Conservation (phyloP, 495 filamentous ascomycete genomes). For the Daldinia caldariorum region DNA sequence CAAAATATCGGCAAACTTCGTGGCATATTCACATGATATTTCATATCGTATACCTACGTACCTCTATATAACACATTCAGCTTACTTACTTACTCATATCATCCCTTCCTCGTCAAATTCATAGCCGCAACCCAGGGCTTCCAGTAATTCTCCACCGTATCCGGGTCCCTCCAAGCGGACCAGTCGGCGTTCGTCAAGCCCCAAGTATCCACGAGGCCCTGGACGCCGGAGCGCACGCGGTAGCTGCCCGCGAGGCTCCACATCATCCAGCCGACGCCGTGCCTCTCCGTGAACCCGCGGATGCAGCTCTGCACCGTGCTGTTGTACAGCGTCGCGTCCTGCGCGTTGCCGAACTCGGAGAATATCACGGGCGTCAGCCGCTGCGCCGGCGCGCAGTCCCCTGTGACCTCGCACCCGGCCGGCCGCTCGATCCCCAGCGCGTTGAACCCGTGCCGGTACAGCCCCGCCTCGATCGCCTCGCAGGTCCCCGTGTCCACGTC, state of each 20-base stretch:
- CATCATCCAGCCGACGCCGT: conserved; percentile 63
- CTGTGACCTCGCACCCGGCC: conserved; percentile 40
- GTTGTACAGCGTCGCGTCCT: conserved; percentile 52
- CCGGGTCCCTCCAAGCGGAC: conserved; percentile 53
- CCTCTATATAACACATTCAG: neutral
- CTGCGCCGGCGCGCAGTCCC: conserved; percentile 41
- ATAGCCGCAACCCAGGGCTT: conserved; percentile 52
- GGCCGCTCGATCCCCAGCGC: conserved; percentile 54
- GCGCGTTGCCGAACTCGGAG: conserved; percentile 60
- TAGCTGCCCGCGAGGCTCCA: conserved; percentile 68
- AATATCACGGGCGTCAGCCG: conserved; percentile 58
- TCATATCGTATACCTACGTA: neutral
- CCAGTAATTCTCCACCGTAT: conserved; percentile 50
- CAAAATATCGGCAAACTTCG: too few relatives aligned
- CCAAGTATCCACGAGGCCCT: conserved; percentile 61
- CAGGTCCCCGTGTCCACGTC: conserved; percentile 56
- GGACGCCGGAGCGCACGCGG: conserved; percentile 58
- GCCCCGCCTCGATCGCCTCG: conserved; percentile 52
- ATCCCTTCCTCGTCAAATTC: conserved; percentile 37
- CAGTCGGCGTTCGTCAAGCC: conserved; percentile 55
- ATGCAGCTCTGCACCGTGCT: conserved; percentile 60
- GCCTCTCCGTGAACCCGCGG: conserved; percentile 54
- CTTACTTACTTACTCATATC: neutral
- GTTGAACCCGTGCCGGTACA: conserved; percentile 61
- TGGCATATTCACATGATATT: neutral